These are phyloP conservation scores for Hyphodiscus hymeniophilus DNA, from an alignment of 495 filamentous ascomycete genomes.

Conservation along the genomic window DNA sequence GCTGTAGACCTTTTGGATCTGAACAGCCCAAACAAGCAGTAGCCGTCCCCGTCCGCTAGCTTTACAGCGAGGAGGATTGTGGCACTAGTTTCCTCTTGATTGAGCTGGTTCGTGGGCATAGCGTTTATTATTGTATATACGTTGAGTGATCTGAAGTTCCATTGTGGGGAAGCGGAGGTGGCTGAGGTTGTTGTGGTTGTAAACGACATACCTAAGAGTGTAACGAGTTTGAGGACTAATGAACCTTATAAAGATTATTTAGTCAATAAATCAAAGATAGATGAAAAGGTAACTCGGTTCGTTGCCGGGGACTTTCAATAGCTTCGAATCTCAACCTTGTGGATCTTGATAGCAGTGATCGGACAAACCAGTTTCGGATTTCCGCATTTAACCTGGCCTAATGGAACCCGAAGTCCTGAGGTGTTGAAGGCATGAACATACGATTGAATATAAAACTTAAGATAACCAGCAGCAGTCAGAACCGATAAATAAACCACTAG, in stretches of 20 bases:
- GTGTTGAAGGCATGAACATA: too few species aligned
- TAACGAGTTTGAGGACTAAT: not conserved
- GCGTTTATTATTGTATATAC: conserved; percentile 61
- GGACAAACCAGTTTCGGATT: too few species aligned
- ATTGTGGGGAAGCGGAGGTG: not conserved
- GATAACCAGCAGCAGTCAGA: too few species aligned
- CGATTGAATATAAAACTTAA: too few species aligned
- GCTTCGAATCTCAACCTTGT: too few species aligned
- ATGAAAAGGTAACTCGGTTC: too few species aligned
- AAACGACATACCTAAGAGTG: not conserved
- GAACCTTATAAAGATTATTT: not conserved
- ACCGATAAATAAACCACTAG: too few species aligned
- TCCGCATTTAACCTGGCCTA: too few species aligned
- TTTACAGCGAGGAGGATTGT: conserved; percentile 65
- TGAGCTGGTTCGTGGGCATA: conserved; percentile 61
- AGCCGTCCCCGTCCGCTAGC: conserved; percentile 41
- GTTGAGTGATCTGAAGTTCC: conserved; percentile 21
- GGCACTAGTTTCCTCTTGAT: conserved; percentile 61
- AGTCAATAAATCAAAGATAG: too few species aligned
- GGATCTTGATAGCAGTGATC: too few species aligned
- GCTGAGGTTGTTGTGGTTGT: not conserved
- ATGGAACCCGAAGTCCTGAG: too few species aligned
- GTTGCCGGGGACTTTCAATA: too few species aligned
- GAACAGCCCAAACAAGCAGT: conserved; percentile 28
- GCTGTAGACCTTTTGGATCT: conserved; percentile 53